Base-by-base conservation (phyloP, 1,139 yeast genomes). In the Hanseniaspora uvarum region DNA sequence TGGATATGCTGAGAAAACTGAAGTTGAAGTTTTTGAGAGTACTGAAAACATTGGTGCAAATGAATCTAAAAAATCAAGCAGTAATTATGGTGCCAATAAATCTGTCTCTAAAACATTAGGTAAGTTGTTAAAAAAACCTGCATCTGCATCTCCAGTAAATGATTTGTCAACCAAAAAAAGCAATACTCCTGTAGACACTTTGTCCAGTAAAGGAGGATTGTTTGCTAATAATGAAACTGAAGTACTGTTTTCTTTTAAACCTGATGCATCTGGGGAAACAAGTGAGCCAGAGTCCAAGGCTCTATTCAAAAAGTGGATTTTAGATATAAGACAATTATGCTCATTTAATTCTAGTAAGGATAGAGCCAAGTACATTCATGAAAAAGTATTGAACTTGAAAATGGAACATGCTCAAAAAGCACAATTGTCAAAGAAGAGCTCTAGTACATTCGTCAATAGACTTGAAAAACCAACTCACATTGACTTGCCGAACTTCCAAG, bases 241-340 rank as follows among this genome's bases (percentile, higher is more conserved):
- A 43, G 56, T 59, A 6, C 59, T 57, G 24, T 64, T 68, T 65
- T 58, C 60, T 1, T 65, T 67, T 49, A 64, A 61, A 38, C 55
- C 60, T 6, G 58, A 58, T 7, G 48, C 14, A 7, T 28, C 61
- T 11, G 57, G 59, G 19, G 58, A 28, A 58, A 64, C 62, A 54
- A 65, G 63, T 55, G 74, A 65, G 56, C 69, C 58, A 44, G 66
- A 67, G 18, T 63, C 60, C 11, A 68, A 63, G 33, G 70, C 70
- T 4, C 5, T 45, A 40, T 69, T 73, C 46, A 65, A 65, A 38
- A 72, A 71, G 60, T 77, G 80, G 80, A 63, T 70, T 10, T 67
- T 68, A 46, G 77, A 75, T 58, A 58, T 76, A 39, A 68, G 70
- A 44, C 72, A 72, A 39, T 61, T 76, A 55, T 68, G 74, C 5